Percentiles rank a stretch among this genome's conserved stretches.
Conservation (phyloP, 2,329 filamentous ascomycete species). For the Lithohypha guttulata region DNA sequence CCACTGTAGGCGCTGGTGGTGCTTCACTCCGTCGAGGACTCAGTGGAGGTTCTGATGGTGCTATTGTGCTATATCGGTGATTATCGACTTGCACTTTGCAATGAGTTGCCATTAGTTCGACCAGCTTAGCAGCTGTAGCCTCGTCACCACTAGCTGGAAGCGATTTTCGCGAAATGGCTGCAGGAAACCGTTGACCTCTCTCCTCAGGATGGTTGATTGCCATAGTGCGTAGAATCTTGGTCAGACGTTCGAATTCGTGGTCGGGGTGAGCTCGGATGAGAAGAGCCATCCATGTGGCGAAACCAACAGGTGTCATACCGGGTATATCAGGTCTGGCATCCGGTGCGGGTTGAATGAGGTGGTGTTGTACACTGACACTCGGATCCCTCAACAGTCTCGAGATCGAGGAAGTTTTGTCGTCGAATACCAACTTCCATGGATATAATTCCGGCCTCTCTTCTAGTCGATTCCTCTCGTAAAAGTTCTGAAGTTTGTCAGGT, state of each 20-base stretch:
- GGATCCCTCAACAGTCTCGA: conserved; percentile 46
- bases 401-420: conserved; percentile 42
- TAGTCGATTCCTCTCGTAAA: conserved; percentile 59
- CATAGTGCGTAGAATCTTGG: conserved; percentile 56
- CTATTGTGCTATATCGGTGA: conserved; percentile 22
- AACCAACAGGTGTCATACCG: conserved; percentile 56
- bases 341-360: conserved; percentile 49
- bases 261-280: conserved; percentile 68
- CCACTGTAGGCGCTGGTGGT: conserved; percentile 7
- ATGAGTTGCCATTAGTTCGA: conserved; percentile 47
- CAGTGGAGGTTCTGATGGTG: conserved; percentile 22
- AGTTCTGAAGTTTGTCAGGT: conserved; percentile 62
- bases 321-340: conserved; percentile 49
- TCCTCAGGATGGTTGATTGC: conserved; percentile 59
- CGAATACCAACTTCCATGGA: conserved; percentile 56
- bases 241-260: conserved; percentile 59
- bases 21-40: conserved; percentile 13
- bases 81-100: conserved; percentile 35
- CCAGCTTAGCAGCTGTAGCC: conserved; percentile 48
- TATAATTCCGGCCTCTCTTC: conserved; percentile 48
- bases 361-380: conserved; percentile 46
- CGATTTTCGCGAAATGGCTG: conserved; percentile 62
- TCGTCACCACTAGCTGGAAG: conserved; percentile 53
- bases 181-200: conserved; percentile 63
- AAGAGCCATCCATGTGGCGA: conserved; percentile 59